Evolutionary conservation across 1,284 basidiomycete species (phyloP).

Genomic region (Ceratobasidium sp.): DNA sequence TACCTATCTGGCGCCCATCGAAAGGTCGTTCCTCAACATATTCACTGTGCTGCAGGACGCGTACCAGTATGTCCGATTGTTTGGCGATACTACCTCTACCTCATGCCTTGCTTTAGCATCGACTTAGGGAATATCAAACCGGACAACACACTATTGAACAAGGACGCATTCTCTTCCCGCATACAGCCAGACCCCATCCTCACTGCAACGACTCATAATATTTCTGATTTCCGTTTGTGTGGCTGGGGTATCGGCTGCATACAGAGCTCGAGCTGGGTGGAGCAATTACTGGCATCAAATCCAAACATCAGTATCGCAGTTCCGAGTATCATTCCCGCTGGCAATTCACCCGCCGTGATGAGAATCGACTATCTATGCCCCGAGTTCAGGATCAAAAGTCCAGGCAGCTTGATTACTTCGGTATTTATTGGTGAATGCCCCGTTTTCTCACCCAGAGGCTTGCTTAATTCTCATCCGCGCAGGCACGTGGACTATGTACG

Average conservation of each 20-base stretch:
- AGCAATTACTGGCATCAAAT: not conserved
- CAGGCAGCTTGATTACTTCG: conserved; percentile 10
- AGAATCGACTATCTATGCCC: conserved; percentile 29
- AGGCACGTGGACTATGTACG: conserved; percentile 32
- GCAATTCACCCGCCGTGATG: conserved; percentile 12
- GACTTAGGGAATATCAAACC: conserved; percentile 25
- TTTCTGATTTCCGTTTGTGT: not conserved
- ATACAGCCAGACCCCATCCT: not conserved
- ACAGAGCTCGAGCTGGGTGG: not conserved
- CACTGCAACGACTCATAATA: not conserved
- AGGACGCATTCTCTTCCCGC: not conserved
- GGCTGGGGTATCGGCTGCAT: conserved; percentile 11
- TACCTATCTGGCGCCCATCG: not conserved
- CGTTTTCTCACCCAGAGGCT: not conserved
- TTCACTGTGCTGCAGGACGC: conserved; percentile 14
- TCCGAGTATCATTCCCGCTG: conserved; percentile 1
- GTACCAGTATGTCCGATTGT: conserved; percentile 19
- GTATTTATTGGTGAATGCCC: conserved; percentile 16
- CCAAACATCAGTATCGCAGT: not conserved
- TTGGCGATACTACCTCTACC: not conserved
- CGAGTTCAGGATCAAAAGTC: not conserved
- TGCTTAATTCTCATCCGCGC: not conserved
- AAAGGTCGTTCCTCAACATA: conserved; percentile 4
- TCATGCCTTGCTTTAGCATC: not conserved
- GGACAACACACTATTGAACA: not conserved